Base-by-base conservation (phyloP, 2,329 filamentous ascomycete species). In the Periconia sp. region DNA sequence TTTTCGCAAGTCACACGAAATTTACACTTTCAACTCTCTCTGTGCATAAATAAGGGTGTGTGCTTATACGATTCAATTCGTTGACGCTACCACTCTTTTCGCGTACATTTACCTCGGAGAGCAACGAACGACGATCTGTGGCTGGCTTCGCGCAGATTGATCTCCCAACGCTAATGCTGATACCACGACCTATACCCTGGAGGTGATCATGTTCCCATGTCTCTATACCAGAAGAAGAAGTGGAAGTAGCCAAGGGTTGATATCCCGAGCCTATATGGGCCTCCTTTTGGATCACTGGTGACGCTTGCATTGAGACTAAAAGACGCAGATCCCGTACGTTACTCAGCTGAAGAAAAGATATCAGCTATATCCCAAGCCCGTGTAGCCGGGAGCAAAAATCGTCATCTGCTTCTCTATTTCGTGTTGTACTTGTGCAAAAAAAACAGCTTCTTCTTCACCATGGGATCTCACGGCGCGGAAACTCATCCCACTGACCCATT, bases 381-480 rank as follows among this genome's bases (percentile, higher is more conserved):
- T n/a, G n/a, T n/a, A n/a, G n/a, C n/a, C n/a, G n/a, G n/a, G n/a
- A n/a, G n/a, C n/a, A n/a, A n/a, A n/a, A n/a, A n/a, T n/a, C n/a
- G n/a, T n/a, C n/a, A n/a, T n/a, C n/a, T 37, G 23, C 23, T 27
- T 11, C 11, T 37, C 33, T 47, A 11, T 64, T 60, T 52, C 46
- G 54, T 15, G 10, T 3, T n/a, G 6, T 37, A 3, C 6, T 37
- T 11, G 33, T n/a, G 33, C 11, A 37, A 44, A 13, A 23, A 27
- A 7, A 13, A 20, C 10, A 15, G 3, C 14, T 23, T 15, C 14
- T 44, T 44, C 11, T 15, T 44, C 42, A 23, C 11, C 20, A 19
- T 49, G 46, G 47, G 30, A n/a, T 41, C 20, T 13, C 41, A 27
- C 14, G 18, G 20, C 11, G 27, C 23, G 9, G 33, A 45, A 37